A percentile compares a stretch with the other conserved stretches of the same genome.
phyloP scores from a whole-genome alignment of 2,329 filamentous ascomycete species.

The Zymoseptoria brevis region DNA sequence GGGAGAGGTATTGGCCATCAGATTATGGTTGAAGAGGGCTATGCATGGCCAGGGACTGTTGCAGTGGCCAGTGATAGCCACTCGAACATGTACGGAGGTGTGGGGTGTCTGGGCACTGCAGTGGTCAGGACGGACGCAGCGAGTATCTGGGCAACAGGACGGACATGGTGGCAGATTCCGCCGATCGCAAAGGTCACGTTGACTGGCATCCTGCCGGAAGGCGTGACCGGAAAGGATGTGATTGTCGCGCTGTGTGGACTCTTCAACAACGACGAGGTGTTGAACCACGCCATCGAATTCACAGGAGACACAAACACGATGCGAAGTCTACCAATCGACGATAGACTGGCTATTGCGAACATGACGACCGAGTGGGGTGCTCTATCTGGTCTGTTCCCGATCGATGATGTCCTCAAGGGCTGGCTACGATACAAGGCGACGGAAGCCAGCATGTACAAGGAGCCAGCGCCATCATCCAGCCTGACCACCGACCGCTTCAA shows the following conservation, averaged over 20 bases:
- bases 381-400: constrained; percentile 67
- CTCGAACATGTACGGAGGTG: constrained; percentile 74
- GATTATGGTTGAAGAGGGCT: constrained; percentile 80
- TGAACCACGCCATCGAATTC: constrained; percentile 89
- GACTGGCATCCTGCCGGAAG: constrained; percentile 63
- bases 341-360: constrained; percentile 66
- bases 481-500: constrained; percentile 55
- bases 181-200: constrained; percentile 75
- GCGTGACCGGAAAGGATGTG: constrained; percentile 88
- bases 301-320: constrained; percentile 72
- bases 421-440: constrained; percentile 78
- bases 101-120: constrained; percentile 68
- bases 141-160: constrained; percentile 72
- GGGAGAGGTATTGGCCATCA: constrained; percentile 84
- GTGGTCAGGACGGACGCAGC: constrained; percentile 84
- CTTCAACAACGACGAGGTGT: constrained; percentile 78
- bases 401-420: constrained; percentile 60
- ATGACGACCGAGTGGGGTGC: constrained; percentile 82
- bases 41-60: constrained; percentile 77
- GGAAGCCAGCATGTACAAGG: constrained; percentile 53
- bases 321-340: constrained; percentile 61
- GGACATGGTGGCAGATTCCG: constrained; percentile 84
- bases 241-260: constrained; percentile 82
- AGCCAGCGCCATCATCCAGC: constrained; percentile 39
- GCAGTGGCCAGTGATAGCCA: constrained; percentile 73